phyloP scores from a whole-genome alignment of 2,329 filamentous ascomycete genomes.

The Bipolaris oryzae region DNA sequence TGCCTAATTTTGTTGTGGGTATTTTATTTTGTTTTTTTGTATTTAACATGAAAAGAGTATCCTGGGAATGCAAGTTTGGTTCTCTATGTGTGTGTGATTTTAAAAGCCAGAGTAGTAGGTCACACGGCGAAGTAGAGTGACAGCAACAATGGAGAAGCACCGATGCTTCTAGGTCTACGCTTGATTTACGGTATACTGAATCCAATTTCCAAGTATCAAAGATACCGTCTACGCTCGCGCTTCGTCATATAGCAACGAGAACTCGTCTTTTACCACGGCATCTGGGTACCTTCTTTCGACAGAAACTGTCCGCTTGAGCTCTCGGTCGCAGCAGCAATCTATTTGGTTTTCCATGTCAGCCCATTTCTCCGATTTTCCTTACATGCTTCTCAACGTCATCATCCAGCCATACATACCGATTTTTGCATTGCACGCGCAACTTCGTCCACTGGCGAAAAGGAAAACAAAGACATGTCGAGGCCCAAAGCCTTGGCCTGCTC shows the following conservation, averaged over 20 bases:
- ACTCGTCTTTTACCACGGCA: background rate
- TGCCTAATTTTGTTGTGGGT: background rate
- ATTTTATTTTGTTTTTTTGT: too few species aligned
- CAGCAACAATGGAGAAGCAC: background rate
- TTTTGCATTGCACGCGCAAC: background rate
- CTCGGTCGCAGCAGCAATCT: constrained; percentile 1
- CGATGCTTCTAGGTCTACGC: background rate
- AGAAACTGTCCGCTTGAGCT: background rate
- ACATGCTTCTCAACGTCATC: background rate
- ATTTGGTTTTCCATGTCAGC: background rate
- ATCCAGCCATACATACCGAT: background rate
- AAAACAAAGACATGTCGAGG: background rate
- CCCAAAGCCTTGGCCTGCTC: background rate
- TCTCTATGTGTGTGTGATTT: too few species aligned
- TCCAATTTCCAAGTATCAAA: background rate
- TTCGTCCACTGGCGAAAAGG: background rate
- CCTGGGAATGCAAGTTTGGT: too few species aligned
- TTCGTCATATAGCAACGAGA: background rate
- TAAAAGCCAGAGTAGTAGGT: too few species aligned
- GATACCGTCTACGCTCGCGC: background rate
- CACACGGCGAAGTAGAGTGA: background rate
- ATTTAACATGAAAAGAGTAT: too few species aligned
- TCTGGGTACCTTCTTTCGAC: background rate
- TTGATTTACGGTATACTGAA: background rate
- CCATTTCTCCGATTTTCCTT: background rate